These are phyloP conservation scores for Dothideomycetes sp. DNA, from an alignment of 2,329 filamentous ascomycete genomes.

Conservation along the genomic window DNA sequence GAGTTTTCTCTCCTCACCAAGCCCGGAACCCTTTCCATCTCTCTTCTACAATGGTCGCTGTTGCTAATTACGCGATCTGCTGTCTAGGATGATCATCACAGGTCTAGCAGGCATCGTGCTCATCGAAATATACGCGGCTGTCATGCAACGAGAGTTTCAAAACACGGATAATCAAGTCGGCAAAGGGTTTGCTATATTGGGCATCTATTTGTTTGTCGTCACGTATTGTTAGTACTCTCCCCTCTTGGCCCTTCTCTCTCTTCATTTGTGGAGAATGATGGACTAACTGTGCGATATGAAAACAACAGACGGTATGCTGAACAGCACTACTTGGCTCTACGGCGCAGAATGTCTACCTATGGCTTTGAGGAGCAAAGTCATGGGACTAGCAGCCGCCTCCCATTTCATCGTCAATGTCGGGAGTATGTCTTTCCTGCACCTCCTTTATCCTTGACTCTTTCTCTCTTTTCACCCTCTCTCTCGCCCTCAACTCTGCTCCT, in stretches of 20 bases:
- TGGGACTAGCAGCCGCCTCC: conserved; percentile 42
- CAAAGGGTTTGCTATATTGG: conserved; percentile 49
- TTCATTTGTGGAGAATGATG: background rate
- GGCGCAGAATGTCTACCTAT: conserved; percentile 46
- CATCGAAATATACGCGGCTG: conserved; percentile 48
- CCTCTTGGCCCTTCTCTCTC: background rate
- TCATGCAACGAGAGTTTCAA: conserved; percentile 49
- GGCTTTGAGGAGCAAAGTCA: conserved; percentile 41
- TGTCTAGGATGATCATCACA: conserved; percentile 38
- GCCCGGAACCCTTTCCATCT: no score
- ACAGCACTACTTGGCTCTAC: conserved; percentile 45
- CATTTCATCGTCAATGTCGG: conserved; percentile 43
- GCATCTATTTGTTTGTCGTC: conserved; percentile 49
- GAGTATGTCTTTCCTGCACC: no score
- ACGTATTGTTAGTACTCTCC: conserved; percentile 35
- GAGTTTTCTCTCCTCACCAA: background rate
- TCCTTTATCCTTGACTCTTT: no score
- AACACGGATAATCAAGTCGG: conserved; percentile 43
- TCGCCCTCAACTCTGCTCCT: no score
- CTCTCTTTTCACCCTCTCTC: no score
- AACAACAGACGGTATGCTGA: conserved; percentile 37
- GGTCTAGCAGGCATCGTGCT: conserved; percentile 41
- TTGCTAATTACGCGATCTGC: background rate
- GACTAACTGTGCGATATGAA: conserved; percentile 11
- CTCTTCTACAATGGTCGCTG: no score